Percentiles rank a stretch among this genome's conserved stretches.
Conservation (phyloP, 2,329 filamentous ascomycete species). For the Keithomyces neogunnii region DNA sequence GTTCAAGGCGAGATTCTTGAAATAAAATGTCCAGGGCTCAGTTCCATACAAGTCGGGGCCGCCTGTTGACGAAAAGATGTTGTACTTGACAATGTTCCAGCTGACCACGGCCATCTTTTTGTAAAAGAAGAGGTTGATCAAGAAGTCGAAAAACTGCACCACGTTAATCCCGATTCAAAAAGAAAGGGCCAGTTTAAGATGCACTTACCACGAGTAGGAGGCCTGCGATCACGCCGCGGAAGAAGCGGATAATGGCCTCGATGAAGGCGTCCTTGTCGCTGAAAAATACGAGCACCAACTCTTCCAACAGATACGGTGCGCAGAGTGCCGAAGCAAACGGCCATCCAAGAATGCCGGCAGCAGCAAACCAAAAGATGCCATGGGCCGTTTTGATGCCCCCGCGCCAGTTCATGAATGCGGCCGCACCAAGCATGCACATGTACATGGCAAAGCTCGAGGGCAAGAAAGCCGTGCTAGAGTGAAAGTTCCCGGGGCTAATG, state of each 20-base stretch:
- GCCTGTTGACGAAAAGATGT: constrained; percentile 73
- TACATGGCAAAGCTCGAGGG: constrained; percentile 98
- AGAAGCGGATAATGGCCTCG: constrained; percentile 50
- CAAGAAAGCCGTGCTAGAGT: constrained; percentile 77
- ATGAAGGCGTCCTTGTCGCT: constrained; percentile 51
- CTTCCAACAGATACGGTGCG: constrained; percentile 73
- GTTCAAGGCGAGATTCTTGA: constrained; percentile 84
- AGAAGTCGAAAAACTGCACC: constrained; percentile 56
- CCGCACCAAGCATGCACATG: constrained; percentile 73
- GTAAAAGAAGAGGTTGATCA: constrained; percentile 79
- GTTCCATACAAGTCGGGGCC: constrained; percentile 92
- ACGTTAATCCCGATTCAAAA: neutral
- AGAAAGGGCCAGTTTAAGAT: neutral
- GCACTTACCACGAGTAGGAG: constrained; percentile 58
- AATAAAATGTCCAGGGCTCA: constrained; percentile 94
- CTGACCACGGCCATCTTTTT: constrained; percentile 67
- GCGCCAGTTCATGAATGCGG: constrained; percentile 85
- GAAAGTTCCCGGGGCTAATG: constrained; percentile 85
- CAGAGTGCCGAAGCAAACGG: constrained; percentile 83
- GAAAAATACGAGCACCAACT: constrained; percentile 50
- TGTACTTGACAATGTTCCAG: constrained; percentile 93
- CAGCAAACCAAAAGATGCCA: constrained; percentile 85
- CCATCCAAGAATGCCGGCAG: constrained; percentile 84
- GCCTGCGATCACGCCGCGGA: constrained; percentile 59
- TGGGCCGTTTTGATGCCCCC: constrained; percentile 69